These are phyloP conservation scores for Carex sylvatica DNA, from an alignment of 202 grass and related monocot genomes.

Conservation along the genomic window DNA sequence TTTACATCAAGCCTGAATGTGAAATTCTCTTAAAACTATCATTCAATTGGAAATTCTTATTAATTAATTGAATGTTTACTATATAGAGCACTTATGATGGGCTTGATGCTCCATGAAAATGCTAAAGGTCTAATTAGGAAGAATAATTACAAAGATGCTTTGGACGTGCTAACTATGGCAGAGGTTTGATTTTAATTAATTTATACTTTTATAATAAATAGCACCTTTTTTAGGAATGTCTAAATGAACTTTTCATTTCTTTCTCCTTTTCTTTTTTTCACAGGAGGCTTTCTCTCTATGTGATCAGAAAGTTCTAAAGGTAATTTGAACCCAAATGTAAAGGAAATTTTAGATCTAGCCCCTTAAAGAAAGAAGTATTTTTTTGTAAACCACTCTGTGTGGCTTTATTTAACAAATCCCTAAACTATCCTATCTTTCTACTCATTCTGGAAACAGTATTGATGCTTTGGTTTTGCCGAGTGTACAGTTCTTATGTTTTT, in stretches of 20 bases:
- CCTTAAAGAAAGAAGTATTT: neutral
- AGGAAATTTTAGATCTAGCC: neutral
- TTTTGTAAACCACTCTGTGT: neutral
- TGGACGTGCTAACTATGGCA: constrained; percentile 78
- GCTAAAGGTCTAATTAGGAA: constrained; percentile 67
- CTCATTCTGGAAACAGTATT: no score
- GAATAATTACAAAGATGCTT: constrained; percentile 60
- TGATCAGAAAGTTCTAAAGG: constrained; percentile 72
- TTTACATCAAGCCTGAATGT: neutral
- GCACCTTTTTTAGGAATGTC: neutral
- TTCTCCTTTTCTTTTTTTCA: constrained; percentile 3
- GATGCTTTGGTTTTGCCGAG: neutral
- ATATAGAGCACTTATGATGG: constrained; percentile 77
- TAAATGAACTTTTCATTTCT: constrained; percentile 7
- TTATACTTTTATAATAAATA: neutral
- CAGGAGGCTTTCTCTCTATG: constrained; percentile 97
- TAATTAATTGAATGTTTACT: neutral
- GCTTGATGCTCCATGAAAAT: constrained; percentile 89
- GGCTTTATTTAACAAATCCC: neutral
- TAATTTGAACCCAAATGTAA: constrained; percentile 37
- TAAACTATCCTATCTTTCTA: neutral
- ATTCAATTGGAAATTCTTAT: neutral
- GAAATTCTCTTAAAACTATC: neutral
- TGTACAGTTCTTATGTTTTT: neutral
- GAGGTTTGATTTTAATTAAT: constrained; percentile 47